phyloP scores from a whole-genome alignment of 352 stramenopile species.

The Stephanocyclus meneghinianus region DNA sequence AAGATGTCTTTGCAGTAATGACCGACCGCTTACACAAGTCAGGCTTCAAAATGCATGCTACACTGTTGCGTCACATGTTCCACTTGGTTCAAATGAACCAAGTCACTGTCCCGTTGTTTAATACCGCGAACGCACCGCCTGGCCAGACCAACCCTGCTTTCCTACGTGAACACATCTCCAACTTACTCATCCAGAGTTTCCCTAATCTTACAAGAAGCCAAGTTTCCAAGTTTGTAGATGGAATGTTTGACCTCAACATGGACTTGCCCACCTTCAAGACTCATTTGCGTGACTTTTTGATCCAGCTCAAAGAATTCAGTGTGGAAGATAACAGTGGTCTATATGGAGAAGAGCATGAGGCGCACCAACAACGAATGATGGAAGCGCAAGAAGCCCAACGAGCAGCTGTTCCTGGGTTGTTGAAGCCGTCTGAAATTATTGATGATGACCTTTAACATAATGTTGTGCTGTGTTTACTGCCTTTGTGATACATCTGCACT shows the following conservation, averaged over 20 bases:
- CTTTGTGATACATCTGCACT: conserved; percentile 1
- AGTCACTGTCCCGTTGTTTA: conserved; percentile 93
- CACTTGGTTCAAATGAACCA: conserved; percentile 94
- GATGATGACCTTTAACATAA: conserved; percentile 61
- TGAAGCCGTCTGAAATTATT: conserved; percentile 83
- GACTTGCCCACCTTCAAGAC: conserved; percentile 97
- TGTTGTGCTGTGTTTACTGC: background rate
- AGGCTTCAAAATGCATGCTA: conserved; percentile 97
- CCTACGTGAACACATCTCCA: conserved; percentile 94
- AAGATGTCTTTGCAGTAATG: conserved; percentile 96
- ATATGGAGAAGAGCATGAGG: conserved; percentile 93
- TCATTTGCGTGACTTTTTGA: conserved; percentile 98
- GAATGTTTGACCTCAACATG: conserved; percentile 96
- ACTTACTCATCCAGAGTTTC: conserved; percentile 95
- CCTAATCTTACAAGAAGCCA: conserved; percentile 91
- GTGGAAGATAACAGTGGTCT: conserved; percentile 96
- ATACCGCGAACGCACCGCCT: conserved; percentile 86
- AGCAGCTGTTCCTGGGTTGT: conserved; percentile 77
- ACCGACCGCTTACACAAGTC: conserved; percentile 99
- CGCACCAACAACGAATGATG: conserved; percentile 84
- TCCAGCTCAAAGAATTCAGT: conserved; percentile 98
- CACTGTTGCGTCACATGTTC: conserved; percentile 97
- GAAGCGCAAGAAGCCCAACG: conserved; percentile 84
- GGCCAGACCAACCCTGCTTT: conserved; percentile 87
- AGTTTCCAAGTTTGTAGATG: conserved; percentile 95